Conservation (phyloP, 257 asterid genomes). For the Nicotiana tomentosiformis region DNA sequence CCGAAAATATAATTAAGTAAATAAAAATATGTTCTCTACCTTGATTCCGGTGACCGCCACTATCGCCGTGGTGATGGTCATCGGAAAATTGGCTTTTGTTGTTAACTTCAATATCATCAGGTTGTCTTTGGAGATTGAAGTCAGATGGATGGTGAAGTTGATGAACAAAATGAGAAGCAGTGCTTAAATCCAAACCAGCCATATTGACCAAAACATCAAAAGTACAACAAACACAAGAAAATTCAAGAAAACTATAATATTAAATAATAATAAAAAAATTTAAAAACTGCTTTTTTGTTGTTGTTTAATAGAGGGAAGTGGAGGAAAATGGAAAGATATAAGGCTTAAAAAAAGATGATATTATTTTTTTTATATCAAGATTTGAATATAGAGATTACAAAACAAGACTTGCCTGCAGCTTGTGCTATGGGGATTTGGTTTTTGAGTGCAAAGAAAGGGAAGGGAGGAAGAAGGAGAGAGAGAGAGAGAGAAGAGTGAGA, state of each 20-base stretch:
- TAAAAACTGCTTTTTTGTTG: not conserved
- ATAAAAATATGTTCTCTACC: not conserved
- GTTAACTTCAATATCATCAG: not conserved
- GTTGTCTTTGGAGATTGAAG: constrained; percentile 8
- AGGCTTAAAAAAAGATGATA: not conserved
- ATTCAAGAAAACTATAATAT: not conserved
- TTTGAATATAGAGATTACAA: not conserved
- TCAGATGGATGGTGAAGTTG: constrained; percentile 13
- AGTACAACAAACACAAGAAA: not conserved
- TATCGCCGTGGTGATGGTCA: not conserved
- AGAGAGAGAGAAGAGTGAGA: not conserved
- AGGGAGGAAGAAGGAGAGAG: constrained; percentile 1
- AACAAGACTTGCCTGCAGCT: not conserved
- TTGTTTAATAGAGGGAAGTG: not conserved
- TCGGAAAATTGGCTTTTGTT: constrained; percentile 2
- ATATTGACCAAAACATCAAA: constrained; percentile 13
- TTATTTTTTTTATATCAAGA: not conserved
- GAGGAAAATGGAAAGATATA: not conserved
- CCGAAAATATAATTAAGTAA: not conserved
- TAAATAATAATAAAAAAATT: not conserved
- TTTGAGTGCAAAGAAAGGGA: constrained; percentile 17
- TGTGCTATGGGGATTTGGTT: not conserved
- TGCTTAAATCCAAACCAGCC: constrained; percentile 19
- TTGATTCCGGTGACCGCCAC: not conserved
- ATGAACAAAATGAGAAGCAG: constrained; percentile 7